phyloP scores from a whole-genome alignment of 2,329 filamentous ascomycete species.

The Colletotrichum sp. region DNA sequence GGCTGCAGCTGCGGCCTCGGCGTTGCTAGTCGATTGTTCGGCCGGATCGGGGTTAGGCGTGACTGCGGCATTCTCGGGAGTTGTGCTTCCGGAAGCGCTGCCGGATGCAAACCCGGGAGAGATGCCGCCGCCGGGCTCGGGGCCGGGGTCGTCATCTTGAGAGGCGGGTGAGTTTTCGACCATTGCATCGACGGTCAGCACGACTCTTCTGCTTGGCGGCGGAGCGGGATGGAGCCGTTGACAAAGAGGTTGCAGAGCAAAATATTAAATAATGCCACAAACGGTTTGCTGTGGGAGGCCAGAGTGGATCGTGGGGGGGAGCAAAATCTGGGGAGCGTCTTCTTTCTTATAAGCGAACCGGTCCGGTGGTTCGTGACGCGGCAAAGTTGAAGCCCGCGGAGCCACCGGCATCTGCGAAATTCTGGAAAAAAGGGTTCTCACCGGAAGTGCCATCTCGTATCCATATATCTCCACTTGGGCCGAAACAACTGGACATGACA shows the following conservation, averaged over 20 bases:
- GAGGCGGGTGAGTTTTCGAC: slow-evolving; percentile 7
- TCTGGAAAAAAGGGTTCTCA: not conserved
- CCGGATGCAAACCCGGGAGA: not conserved
- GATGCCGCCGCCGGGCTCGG: slow-evolving; percentile 1
- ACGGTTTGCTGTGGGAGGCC: not conserved
- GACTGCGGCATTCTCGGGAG: not conserved
- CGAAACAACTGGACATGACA: slow-evolving; percentile 13
- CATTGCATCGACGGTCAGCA: slow-evolving; percentile 21
- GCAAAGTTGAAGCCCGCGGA: not conserved
- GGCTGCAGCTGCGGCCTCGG: slow-evolving; percentile 21
- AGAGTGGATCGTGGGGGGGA: slow-evolving; percentile 10
- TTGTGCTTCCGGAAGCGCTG: not conserved
- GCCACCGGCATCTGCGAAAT: not conserved
- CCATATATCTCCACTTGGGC: slow-evolving; percentile 16
- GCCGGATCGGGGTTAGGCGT: not conserved
- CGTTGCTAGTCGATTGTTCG: not conserved
- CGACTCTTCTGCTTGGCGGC: not conserved
- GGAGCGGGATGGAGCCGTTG: not conserved
- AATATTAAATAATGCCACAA: not conserved
- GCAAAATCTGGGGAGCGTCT: slow-evolving; percentile 11
- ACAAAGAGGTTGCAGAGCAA: not conserved
- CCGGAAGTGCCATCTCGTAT: slow-evolving; percentile 11
- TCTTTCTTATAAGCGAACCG: slow-evolving; percentile 17
- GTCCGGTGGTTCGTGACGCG: slow-evolving; percentile 9
- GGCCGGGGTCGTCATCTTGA: slow-evolving; percentile 21